phyloP scores from a whole-genome alignment of 352 stramenopile genomes.

The Pythium dissotocum region DNA sequence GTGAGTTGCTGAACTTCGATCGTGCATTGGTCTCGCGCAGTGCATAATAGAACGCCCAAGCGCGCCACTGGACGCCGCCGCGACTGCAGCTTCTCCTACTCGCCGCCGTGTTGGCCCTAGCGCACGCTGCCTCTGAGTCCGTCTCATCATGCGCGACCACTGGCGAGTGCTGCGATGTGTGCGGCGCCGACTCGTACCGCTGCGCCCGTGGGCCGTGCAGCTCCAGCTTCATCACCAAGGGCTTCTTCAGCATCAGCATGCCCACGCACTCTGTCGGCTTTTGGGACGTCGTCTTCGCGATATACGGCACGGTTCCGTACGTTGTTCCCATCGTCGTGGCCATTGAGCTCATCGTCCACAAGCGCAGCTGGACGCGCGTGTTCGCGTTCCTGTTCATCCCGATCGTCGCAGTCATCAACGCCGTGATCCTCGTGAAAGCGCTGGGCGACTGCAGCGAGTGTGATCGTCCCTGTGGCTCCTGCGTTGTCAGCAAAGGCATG shows the following conservation, averaged over 20 bases:
- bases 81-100: neutral
- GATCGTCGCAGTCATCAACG: constrained; percentile 49
- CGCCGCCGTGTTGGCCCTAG: neutral
- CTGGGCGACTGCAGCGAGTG: constrained; percentile 51
- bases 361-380: constrained; percentile 46
- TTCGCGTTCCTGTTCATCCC: constrained; percentile 58
- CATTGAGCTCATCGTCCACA: constrained; percentile 44
- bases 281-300: constrained; percentile 52
- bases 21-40: too few relatives aligned
- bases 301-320: constrained; percentile 63
- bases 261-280: constrained; percentile 36
- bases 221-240: constrained; percentile 39
- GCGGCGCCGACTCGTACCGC: constrained; percentile 43
- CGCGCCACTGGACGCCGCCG: neutral
- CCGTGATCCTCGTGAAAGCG: constrained; percentile 38
- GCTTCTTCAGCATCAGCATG: constrained; percentile 56
- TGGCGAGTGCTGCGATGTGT: constrained; percentile 48
- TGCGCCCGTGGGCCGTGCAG: constrained; percentile 58
- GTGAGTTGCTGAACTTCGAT: too few relatives aligned
- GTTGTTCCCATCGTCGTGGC: constrained; percentile 41
- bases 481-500: constrained; percentile 48
- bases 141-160: neutral
- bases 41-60: too few relatives aligned
- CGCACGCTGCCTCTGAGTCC: neutral
- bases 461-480: constrained; percentile 47